These are phyloP conservation scores for Toxicodendron radicans DNA, from an alignment of 345 rosid species.

Conservation along the genomic window DNA sequence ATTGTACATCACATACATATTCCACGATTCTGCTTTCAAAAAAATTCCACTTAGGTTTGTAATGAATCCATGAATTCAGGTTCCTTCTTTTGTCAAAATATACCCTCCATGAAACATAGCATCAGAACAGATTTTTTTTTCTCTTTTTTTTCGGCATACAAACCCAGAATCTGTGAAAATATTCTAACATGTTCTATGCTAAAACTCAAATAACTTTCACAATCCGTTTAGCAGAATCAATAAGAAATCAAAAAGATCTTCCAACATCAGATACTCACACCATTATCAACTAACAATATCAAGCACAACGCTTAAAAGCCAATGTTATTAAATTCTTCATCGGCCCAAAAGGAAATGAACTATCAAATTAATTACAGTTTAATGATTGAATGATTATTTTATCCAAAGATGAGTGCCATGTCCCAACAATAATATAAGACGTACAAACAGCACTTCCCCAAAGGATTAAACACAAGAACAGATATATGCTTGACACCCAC, in stretches of 20 bases:
- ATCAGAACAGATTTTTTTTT: background rate
- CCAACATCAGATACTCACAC: background rate
- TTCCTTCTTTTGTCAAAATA: background rate
- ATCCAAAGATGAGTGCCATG: background rate
- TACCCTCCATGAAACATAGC: background rate
- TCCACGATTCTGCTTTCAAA: background rate
- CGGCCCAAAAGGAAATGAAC: background rate
- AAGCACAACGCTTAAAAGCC: background rate
- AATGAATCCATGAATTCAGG: background rate
- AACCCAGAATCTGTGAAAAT: background rate
- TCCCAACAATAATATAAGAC: background rate
- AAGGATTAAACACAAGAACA: background rate
- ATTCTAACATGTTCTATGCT: background rate
- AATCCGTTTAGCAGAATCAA: background rate
- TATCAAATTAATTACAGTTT: background rate
- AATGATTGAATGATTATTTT: background rate
- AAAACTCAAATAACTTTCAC: background rate
- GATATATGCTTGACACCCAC: background rate
- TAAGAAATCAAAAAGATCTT: background rate
- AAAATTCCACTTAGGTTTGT: background rate
- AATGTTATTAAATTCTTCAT: background rate
- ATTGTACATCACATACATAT: background rate
- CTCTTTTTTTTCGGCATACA: too few relatives aligned
- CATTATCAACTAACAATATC: background rate
- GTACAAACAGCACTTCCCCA: background rate